Base-by-base conservation (phyloP, 2,329 filamentous ascomycete genomes). In the Neodidymelliopsis sp. region DNA sequence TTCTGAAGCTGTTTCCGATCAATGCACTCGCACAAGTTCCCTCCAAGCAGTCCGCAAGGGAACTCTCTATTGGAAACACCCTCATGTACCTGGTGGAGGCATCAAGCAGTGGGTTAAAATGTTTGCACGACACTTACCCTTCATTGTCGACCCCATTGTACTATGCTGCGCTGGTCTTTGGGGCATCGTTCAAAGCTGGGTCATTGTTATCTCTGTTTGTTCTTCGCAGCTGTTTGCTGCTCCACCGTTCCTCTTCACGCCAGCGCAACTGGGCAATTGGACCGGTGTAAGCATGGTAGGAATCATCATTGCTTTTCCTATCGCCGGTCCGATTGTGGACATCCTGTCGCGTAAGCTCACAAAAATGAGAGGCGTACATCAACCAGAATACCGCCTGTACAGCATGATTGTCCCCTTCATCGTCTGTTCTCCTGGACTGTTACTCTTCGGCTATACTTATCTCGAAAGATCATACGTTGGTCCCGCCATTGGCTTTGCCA, bases 381-480 rank as follows among this genome's bases (percentile, higher is more conserved):
- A 43, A 12, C 40, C 40, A 6, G 40, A 43, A 27, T 43, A 43
- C 13, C 40, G 40, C 20, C 11, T 43, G 13, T 33, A 43, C 28
- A 43, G 28, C 29, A 43, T 43, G 22, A 18, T 38, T 8, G n/a
- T 38, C 8, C 35, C 35, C 2, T 24, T 25, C 24, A 4, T 24
- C 2, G 3, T 38, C 4, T 38, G 35, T 22, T 38, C 35, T 2
- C 23, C 35, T 4, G 35, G 23, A 4, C 13, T 38, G 12, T 27
- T 38, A 10, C 23, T 38, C 8, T 38, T 38, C 22, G 35, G 35
- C 35, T 38, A 27, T 15, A 38, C 35, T 2, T 25, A 16, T 18
- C 6, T 27, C 15, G 19, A 31, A 19, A 16, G 29, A 6, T 31
- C 29, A 9, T 19, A 31, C 29, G 2, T 6, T 19, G 29, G 29